Evolutionary conservation across 805 yeast species (phyloP).

Genomic region (Lachancea fermentati): DNA sequence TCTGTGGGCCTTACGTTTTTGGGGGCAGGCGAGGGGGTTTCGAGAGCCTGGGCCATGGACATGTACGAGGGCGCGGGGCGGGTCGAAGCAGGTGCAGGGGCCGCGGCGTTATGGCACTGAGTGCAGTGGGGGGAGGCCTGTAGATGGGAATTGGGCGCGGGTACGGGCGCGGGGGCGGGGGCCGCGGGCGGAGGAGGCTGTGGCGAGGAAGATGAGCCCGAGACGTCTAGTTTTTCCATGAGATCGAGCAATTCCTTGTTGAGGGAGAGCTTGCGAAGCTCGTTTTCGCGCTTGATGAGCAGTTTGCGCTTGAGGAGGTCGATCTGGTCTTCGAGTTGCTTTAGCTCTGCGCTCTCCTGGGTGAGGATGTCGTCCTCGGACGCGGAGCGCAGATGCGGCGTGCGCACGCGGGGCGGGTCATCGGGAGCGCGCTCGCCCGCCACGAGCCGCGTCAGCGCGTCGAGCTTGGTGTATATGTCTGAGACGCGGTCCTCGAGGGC

Average conservation of each 20-base stretch:
- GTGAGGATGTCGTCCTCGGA: constrained; percentile 26
- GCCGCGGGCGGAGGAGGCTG: background rate
- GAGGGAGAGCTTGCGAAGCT: constrained; percentile 31
- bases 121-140: constrained; percentile 5
- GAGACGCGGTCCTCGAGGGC: constrained; percentile 14
- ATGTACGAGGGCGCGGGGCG: constrained; percentile 8
- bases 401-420: background rate
- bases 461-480: constrained; percentile 17
- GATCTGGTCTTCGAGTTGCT: constrained; percentile 32
- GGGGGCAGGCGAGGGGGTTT: constrained; percentile 17
- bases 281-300: constrained; percentile 33
- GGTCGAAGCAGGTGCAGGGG: constrained; percentile 6
- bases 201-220: background rate
- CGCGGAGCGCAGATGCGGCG: constrained; percentile 3
- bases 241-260: constrained; percentile 28
- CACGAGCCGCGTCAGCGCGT: constrained; percentile 16
- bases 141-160: background rate
- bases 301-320: constrained; percentile 29
- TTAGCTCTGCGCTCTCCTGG: constrained; percentile 33
- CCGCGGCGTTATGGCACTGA: constrained; percentile 5
- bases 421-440: constrained; percentile 1
- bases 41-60: constrained; percentile 17
- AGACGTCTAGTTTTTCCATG: constrained; percentile 21
- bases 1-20: constrained; percentile 2
- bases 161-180: constrained; percentile 2